Evolutionary conservation across 352 stramenopile species (phyloP), one percentile per base, ranked within the genome.

Genomic region (Pythium aquatile): DNA sequence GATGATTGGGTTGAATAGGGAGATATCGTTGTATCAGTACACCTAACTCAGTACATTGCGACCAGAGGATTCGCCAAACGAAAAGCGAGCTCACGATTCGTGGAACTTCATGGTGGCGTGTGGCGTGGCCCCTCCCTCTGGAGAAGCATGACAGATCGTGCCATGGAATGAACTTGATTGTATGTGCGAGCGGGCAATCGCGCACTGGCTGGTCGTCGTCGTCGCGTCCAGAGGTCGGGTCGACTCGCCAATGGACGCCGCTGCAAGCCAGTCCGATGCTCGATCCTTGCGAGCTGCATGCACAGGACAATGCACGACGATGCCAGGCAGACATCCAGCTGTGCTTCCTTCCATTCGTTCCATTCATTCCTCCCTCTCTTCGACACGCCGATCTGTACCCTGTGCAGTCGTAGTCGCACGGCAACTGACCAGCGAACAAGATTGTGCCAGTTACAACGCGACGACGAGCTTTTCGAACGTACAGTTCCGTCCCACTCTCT

Each of bases 401-500:
- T 35, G 32, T 35, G 32, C 32, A 35, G 32, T 26, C 16, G 14
- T 26, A 20, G 40, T 26, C 40, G 17, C 17, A 26, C 40, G 16
- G 16, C 5, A 16, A 24, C 17, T 49, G 42, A 13, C 42, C 9
- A 16, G n/a, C 44, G 37, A 42, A 13, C 44, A 51, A 51, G n/a
- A 51, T 29, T n/a, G 20, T 10, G n/a, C n/a, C 44, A 8, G 44
- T 51, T 51, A 51, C 44, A 51, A 51, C n/a, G 44, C 44, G 44
- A 51, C 44, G 44, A 51, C n/a, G n/a, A 51, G n/a, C n/a, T 16
- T 17, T 20, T 3, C 24, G 20, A 6, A 51, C 17, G 24, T 51
- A 51, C 44, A 51, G 44, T 51, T 51, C 44, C 44, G n/a, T 51
- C 44, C 44, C 44, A 51, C 44, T 51, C 20, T 51, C 44, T 51